Percentiles rank a stretch among this genome's conserved stretches.
Conservation (phyloP, 169 alveolate species). For the Eimeria maxima region DNA sequence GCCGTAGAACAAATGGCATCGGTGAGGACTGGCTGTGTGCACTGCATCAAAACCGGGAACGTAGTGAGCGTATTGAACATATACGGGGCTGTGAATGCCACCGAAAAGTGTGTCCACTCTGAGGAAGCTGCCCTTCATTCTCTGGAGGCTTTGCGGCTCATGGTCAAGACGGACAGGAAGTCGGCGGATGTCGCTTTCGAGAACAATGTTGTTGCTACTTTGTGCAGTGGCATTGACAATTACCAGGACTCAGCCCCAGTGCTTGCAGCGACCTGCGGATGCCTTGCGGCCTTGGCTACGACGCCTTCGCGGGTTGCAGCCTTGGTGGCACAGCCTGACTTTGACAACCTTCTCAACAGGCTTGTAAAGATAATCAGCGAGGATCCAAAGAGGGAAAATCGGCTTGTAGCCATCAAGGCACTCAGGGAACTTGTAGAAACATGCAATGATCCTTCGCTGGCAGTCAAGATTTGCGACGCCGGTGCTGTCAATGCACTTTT, state of each 20-base stretch:
- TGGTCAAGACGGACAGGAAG: slow-evolving; percentile 91
- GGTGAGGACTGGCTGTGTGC: slow-evolving; percentile 67
- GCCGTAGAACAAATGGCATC: slow-evolving; percentile 83
- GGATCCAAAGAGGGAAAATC: slow-evolving; percentile 87
- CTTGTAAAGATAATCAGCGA: slow-evolving; percentile 88
- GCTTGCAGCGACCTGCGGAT: slow-evolving; percentile 92
- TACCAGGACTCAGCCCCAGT: slow-evolving; percentile 91
- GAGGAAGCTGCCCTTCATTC: slow-evolving; percentile 83
- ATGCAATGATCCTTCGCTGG: slow-evolving; percentile 79
- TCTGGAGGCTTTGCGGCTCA: slow-evolving; percentile 87
- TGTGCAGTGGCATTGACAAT: slow-evolving; percentile 91
- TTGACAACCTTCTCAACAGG: slow-evolving; percentile 86
- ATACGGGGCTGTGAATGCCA: slow-evolving; percentile 68
- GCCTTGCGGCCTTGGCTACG: slow-evolving; percentile 94
- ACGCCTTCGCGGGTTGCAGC: slow-evolving; percentile 92
- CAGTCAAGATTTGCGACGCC: slow-evolving; percentile 78
- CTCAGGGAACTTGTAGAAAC: slow-evolving; percentile 86
- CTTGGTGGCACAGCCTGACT: slow-evolving; percentile 91
- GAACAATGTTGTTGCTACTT: slow-evolving; percentile 89
- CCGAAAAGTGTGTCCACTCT: slow-evolving; percentile 44
- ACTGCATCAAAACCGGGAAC: slow-evolving; percentile 75
- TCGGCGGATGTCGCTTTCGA: slow-evolving; percentile 92
- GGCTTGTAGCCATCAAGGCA: slow-evolving; percentile 87
- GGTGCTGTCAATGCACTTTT: slow-evolving; percentile 83
- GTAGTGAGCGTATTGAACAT: slow-evolving; percentile 70